phyloP scores from a whole-genome alignment of 2,329 filamentous ascomycete species.

The Purpureocillium takamizusanense region DNA sequence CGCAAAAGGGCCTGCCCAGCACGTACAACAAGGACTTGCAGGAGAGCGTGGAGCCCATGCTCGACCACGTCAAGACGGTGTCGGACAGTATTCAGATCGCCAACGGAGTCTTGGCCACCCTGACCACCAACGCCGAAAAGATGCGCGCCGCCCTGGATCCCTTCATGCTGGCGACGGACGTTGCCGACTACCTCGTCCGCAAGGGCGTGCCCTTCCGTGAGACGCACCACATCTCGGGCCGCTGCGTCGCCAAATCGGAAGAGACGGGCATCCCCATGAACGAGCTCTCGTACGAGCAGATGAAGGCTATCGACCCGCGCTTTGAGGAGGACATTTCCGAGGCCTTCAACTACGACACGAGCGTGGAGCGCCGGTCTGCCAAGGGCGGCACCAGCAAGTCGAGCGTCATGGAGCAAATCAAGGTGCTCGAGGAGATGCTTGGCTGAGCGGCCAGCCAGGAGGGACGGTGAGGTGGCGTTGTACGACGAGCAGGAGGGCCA shows the following conservation, averaged over 20 bases:
- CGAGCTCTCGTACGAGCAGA: constrained; percentile 54
- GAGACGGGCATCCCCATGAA: constrained; percentile 56
- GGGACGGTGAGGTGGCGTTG: too few species aligned
- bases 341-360: constrained; percentile 73
- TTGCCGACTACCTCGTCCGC: constrained; percentile 55
- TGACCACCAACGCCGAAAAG: constrained; percentile 59
- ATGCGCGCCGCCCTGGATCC: constrained; percentile 74
- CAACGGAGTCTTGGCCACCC: constrained; percentile 67
- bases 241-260: constrained; percentile 34
- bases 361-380: constrained; percentile 69
- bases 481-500: too few species aligned
- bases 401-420: constrained; percentile 56
- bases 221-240: constrained; percentile 70
- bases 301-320: constrained; percentile 58
- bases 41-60: constrained; percentile 76
- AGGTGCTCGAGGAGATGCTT: constrained; percentile 33
- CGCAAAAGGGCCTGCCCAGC: constrained; percentile 60
- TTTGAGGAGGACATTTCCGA: constrained; percentile 63
- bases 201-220: constrained; percentile 70
- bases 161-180: constrained; percentile 71
- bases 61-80: constrained; percentile 76
- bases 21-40: constrained; percentile 93
- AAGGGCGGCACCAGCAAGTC: constrained; percentile 71
- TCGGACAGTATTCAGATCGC: constrained; percentile 76
- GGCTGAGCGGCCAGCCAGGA: too few species aligned